phyloP scores from a whole-genome alignment of 495 filamentous ascomycete genomes.

The Podospora anserina region DNA sequence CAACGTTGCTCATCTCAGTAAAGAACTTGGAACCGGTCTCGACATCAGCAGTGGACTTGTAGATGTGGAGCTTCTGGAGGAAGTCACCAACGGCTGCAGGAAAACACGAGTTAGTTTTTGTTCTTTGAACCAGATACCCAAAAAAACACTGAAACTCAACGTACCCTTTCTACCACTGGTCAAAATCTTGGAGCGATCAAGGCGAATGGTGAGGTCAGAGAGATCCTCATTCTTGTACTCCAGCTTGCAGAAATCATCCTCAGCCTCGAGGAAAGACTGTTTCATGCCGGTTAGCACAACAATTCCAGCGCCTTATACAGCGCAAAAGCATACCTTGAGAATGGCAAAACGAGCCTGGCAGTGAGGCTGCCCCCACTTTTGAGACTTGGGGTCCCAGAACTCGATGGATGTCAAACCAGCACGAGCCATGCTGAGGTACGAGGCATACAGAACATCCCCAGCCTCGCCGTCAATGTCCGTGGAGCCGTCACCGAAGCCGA shows the following conservation, averaged over 20 bases:
- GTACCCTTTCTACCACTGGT: slow-evolving; percentile 53
- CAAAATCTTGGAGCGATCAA: slow-evolving; percentile 83
- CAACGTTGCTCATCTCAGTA: slow-evolving; percentile 74
- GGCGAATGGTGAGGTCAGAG: slow-evolving; percentile 70
- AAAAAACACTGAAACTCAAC: slow-evolving; percentile 1
- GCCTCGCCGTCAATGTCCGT: slow-evolving; percentile 69
- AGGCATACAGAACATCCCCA: slow-evolving; percentile 78
- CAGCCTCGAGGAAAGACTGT: slow-evolving; percentile 82
- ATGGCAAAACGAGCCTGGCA: slow-evolving; percentile 94
- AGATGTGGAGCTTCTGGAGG: slow-evolving; percentile 86
- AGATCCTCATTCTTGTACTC: slow-evolving; percentile 71
- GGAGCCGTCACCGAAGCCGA: slow-evolving; percentile 78
- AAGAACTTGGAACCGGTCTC: slow-evolving; percentile 73
- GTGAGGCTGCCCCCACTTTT: slow-evolving; percentile 93
- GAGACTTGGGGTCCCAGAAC: slow-evolving; percentile 79
- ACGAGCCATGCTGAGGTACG: slow-evolving; percentile 88
- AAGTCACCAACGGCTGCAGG: slow-evolving; percentile 76
- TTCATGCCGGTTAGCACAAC: slow-evolving; percentile 7
- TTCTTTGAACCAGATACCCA: not conserved
- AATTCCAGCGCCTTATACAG: not conserved
- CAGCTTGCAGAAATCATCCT: slow-evolving; percentile 76
- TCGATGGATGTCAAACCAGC: slow-evolving; percentile 82
- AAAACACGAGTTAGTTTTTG: slow-evolving; percentile 22
- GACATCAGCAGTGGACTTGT: slow-evolving; percentile 86
- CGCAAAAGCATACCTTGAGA: slow-evolving; percentile 43